phyloP scores from a whole-genome alignment of 306 rosid genomes.

The Benincasa hispida region DNA sequence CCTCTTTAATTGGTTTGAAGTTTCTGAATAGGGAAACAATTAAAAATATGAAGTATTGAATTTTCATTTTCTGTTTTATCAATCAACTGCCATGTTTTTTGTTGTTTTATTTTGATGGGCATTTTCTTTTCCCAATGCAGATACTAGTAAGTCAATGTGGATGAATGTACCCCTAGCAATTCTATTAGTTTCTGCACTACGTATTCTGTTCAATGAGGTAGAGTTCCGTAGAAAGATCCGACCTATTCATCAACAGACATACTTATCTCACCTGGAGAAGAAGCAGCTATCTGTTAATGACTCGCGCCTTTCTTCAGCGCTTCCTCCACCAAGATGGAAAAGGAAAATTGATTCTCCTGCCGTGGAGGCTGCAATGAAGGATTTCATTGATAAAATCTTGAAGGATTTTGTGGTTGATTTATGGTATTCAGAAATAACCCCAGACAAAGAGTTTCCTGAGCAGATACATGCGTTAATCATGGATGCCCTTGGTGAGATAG shows the following conservation, averaged over 20 bases:
- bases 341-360: slow-evolving; percentile 67
- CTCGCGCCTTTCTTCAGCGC: slow-evolving; percentile 43
- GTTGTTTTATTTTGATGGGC: not conserved
- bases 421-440: slow-evolving; percentile 75
- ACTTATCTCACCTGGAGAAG: slow-evolving; percentile 78
- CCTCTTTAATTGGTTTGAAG: not conserved
- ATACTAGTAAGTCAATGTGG: slow-evolving; percentile 95
- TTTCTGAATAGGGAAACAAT: not conserved
- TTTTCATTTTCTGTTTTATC: not conserved
- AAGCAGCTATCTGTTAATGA: slow-evolving; percentile 69
- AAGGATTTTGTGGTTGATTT: slow-evolving; percentile 86
- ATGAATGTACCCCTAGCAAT: slow-evolving; percentile 78
- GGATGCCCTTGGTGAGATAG: slow-evolving; percentile 87
- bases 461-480: slow-evolving; percentile 59
- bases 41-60: not conserved
- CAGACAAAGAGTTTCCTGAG: slow-evolving; percentile 78
- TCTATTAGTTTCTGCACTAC: slow-evolving; percentile 55
- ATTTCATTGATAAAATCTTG: slow-evolving; percentile 61
- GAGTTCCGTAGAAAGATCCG: slow-evolving; percentile 71
- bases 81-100: not conserved
- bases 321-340: slow-evolving; percentile 58
- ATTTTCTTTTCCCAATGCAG: slow-evolving; percentile 20
- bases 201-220: slow-evolving; percentile 49
- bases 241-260: slow-evolving; percentile 33
- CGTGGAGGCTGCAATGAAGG: slow-evolving; percentile 68